These are phyloP conservation scores for Microdochium trichocladiopsis DNA, from an alignment of 2,329 filamentous ascomycete species.

Conservation along the genomic window DNA sequence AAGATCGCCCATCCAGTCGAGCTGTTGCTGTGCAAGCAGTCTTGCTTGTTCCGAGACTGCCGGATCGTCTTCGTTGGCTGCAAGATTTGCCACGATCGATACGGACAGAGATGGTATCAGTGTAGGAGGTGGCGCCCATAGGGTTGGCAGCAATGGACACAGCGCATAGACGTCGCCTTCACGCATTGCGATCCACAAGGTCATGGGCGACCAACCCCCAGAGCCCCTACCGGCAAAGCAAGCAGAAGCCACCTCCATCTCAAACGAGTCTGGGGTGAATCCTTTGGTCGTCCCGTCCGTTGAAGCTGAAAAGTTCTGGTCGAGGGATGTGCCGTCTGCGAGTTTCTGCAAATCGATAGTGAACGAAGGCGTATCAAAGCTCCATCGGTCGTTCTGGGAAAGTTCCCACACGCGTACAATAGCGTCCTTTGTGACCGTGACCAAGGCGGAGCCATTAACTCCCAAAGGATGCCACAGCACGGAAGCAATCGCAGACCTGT, in stretches of 20 bases:
- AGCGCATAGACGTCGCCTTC: constrained; percentile 90
- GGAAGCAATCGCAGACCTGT: constrained; percentile 72
- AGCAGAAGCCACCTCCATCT: constrained; percentile 90
- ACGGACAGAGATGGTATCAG: constrained; percentile 78
- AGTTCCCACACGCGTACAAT: constrained; percentile 88
- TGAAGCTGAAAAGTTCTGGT: constrained; percentile 78
- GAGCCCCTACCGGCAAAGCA: constrained; percentile 62
- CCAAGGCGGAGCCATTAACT: constrained; percentile 70
- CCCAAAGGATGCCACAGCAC: constrained; percentile 91
- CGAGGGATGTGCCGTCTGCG: constrained; percentile 71
- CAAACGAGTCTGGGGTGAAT: constrained; percentile 82
- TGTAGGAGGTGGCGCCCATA: constrained; percentile 73
- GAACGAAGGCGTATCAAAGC: constrained; percentile 76
- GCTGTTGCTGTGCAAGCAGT: constrained; percentile 54
- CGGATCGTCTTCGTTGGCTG: constrained; percentile 53
- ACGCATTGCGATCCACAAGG: constrained; percentile 92
- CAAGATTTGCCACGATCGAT: constrained; percentile 70
- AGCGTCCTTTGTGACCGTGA: constrained; percentile 84
- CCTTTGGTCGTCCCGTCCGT: constrained; percentile 66
- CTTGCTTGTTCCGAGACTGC: constrained; percentile 43
- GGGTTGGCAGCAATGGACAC: constrained; percentile 80
- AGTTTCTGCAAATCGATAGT: constrained; percentile 86
- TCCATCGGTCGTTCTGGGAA: constrained; percentile 75
- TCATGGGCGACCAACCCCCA: constrained; percentile 94
- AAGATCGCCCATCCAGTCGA: constrained; percentile 61